Evolutionary conservation across 2,329 filamentous ascomycete genomes (phyloP).

Genomic region (Trichoderma sp.): DNA sequence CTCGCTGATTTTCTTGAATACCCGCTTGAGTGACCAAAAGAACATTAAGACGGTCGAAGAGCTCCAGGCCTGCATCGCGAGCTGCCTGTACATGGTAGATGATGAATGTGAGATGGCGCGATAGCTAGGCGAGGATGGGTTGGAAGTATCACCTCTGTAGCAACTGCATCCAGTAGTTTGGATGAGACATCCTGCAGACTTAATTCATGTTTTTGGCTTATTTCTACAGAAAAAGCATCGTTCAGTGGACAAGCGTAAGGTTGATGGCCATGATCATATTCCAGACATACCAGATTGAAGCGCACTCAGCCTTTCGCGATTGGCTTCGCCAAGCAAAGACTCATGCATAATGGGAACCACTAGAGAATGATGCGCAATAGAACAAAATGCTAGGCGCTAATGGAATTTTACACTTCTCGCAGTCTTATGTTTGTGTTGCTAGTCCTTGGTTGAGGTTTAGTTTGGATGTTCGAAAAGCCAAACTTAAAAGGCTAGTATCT

Average conservation of each 20-base stretch:
- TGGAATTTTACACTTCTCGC: not conserved
- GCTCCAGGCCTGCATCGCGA: not conserved
- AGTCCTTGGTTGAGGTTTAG: not conserved
- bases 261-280: not conserved
- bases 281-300: not conserved
- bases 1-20: not conserved
- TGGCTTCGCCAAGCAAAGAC: not conserved
- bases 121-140: not conserved
- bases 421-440: not conserved
- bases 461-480: not conserved
- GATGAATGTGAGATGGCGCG: not conserved
- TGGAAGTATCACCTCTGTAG: not conserved
- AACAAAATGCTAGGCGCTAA: not conserved
- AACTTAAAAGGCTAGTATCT: not conserved
- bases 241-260: not conserved
- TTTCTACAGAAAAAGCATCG: not conserved
- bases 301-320: not conserved
- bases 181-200: not conserved
- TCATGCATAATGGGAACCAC: not conserved
- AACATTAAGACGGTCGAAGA: not conserved
- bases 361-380: not conserved
- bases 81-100: not conserved
- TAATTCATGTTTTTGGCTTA: not conserved
- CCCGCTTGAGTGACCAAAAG: not conserved
- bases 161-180: not conserved